phyloP scores from a whole-genome alignment of 805 yeast genomes.

The Saturnispora quitensis region DNA sequence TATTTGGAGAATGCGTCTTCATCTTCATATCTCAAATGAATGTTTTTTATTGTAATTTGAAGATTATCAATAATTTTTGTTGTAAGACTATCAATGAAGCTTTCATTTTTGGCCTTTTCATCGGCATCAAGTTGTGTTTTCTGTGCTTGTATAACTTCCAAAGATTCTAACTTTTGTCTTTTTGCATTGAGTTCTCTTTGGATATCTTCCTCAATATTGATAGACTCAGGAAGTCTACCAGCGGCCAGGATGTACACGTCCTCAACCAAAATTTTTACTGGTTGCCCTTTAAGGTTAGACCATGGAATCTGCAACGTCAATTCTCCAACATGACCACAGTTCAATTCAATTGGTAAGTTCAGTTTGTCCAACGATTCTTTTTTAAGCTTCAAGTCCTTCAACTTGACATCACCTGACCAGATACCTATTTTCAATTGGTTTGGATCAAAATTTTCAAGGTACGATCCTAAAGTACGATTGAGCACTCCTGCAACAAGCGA shows the following conservation, averaged over 20 bases:
- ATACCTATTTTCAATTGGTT: constrained; percentile 91
- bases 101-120: constrained; percentile 48
- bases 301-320: constrained; percentile 90
- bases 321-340: constrained; percentile 84
- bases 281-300: constrained; percentile 88
- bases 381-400: constrained; percentile 67
- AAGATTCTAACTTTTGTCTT: constrained; percentile 52
- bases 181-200: constrained; percentile 56
- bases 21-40: constrained; percentile 91
- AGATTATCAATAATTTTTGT: constrained; percentile 89
- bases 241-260: constrained; percentile 78
- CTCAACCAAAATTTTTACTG: constrained; percentile 80
- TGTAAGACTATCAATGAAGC: constrained; percentile 77
- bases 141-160: constrained; percentile 50
- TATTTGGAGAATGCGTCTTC: constrained; percentile 53
- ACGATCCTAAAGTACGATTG: constrained; percentile 56
- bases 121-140: constrained; percentile 26
- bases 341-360: constrained; percentile 77
- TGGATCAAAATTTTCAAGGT: constrained; percentile 93
- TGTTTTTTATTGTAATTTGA: constrained; percentile 83
- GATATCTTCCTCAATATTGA: constrained; percentile 47
- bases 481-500: constrained; percentile 55
- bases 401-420: constrained; percentile 94
- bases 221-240: constrained; percentile 55
- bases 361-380: constrained; percentile 85